Conservation (phyloP, 2,329 filamentous ascomycete species). For the Botrytis sinoallii region DNA sequence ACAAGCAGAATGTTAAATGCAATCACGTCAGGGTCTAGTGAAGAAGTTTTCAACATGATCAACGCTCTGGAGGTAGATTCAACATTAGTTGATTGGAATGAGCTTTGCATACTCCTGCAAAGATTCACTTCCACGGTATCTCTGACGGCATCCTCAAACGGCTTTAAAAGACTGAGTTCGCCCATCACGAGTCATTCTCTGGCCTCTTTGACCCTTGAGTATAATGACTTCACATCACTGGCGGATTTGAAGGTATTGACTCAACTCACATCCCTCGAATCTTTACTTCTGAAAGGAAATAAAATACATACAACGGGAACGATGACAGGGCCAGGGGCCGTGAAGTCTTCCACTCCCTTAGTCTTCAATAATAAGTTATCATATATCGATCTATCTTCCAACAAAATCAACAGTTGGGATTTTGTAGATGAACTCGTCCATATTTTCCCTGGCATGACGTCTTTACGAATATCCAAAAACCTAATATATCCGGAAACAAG, state of each 20-base stretch:
- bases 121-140: constrained; percentile 52
- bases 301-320: constrained; percentile 60
- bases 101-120: constrained; percentile 53
- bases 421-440: constrained; percentile 68
- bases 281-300: constrained; percentile 74
- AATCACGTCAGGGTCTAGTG: constrained; percentile 24
- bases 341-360: neutral
- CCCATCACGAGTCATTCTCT: constrained; percentile 41
- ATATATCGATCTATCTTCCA: constrained; percentile 73
- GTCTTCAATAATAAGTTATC: constrained; percentile 30
- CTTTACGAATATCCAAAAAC: constrained; percentile 80
- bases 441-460: constrained; percentile 69
- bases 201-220: constrained; percentile 65
- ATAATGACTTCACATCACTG: constrained; percentile 64
- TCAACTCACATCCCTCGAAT: constrained; percentile 51
- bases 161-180: constrained; percentile 51
- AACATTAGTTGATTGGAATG: constrained; percentile 63
- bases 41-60: constrained; percentile 48
- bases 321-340: neutral
- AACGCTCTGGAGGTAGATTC: constrained; percentile 64
- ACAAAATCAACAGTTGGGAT: constrained; percentile 64
- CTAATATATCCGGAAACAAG: constrained; percentile 63
- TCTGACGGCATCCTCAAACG: constrained; percentile 56
- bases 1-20: neutral
- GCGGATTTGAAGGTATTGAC: constrained; percentile 55